Percentiles rank a stretch among this genome's conserved stretches.
Evolutionary conservation across 176 grass and related monocot species (phyloP).

Genomic region (Paspalum notatum): DNA sequence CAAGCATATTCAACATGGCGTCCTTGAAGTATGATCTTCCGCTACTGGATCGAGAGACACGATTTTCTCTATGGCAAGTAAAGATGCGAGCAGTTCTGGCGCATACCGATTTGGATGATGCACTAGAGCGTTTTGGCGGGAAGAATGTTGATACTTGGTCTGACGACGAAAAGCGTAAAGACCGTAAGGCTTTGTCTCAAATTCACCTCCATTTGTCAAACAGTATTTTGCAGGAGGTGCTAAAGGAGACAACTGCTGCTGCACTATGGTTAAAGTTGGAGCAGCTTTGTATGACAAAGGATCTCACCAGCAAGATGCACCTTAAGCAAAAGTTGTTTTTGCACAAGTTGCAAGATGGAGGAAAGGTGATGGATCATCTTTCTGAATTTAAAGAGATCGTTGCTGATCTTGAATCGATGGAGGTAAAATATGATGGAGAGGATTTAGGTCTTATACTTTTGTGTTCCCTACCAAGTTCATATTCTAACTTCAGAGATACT

Average conservation of each 20-base stretch:
- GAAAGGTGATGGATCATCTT: neutral
- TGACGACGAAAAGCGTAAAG: neutral
- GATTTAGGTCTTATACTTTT: slow-evolving; percentile 20
- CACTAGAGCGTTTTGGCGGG: neutral
- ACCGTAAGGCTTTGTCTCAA: neutral
- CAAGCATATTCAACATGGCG: neutral
- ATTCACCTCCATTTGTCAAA: neutral
- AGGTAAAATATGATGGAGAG: slow-evolving; percentile 32
- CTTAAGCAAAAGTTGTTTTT: too few relatives aligned
- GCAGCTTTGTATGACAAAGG: neutral
- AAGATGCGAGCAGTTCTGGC: neutral
- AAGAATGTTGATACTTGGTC: neutral
- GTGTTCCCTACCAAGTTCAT: neutral
- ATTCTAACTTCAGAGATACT: neutral
- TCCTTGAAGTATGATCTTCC: neutral
- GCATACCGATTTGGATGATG: neutral
- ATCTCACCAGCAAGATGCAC: neutral
- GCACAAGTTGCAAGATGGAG: neutral
- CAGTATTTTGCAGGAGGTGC: too few relatives aligned
- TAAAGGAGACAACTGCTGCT: neutral
- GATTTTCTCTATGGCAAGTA: neutral
- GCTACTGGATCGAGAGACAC: neutral
- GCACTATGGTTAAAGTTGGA: neutral
- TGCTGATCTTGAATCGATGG: neutral
- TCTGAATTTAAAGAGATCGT: neutral